phyloP scores from a whole-genome alignment of 176 grass and related monocot genomes.

The Avena eriantha region DNA sequence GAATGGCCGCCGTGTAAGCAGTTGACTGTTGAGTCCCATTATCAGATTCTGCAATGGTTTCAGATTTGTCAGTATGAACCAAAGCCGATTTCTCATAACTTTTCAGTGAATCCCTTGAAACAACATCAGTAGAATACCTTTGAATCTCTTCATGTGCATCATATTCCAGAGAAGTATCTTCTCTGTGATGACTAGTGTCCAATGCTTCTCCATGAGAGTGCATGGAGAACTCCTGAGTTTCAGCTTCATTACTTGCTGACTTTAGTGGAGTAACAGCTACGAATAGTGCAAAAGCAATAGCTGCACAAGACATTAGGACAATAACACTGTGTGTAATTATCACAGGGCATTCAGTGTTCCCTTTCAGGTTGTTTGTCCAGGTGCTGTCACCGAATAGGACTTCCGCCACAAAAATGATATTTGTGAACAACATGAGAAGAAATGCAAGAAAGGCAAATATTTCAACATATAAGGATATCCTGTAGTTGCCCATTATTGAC shows the following conservation, averaged over 20 bases:
- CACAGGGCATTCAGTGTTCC: conserved; percentile 51
- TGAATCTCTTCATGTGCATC: conserved; percentile 44
- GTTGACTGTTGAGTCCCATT: conserved; percentile 16
- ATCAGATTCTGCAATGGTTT: conserved; percentile 47
- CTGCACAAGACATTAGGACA: conserved; percentile 64
- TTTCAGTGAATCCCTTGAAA: neutral
- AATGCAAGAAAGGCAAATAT: conserved; percentile 66
- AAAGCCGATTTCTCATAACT: conserved; percentile 31
- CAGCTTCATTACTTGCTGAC: conserved; percentile 59
- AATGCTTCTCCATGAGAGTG: conserved; percentile 12
- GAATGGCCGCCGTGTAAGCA: conserved; percentile 30
- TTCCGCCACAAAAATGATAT: conserved; percentile 75
- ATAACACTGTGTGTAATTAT: conserved; percentile 53
- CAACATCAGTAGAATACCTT: conserved; percentile 10
- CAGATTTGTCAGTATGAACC: conserved; percentile 34
- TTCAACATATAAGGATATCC: conserved; percentile 57
- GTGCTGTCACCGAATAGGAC: conserved; percentile 83
- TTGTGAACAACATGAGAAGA: conserved; percentile 67
- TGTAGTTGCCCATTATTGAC: conserved; percentile 73
- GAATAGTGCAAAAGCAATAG: conserved; percentile 65
- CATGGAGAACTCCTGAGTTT: conserved; percentile 33
- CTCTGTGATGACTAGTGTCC: conserved; percentile 8
- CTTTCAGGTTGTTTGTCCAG: conserved; percentile 77
- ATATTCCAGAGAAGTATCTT: conserved; percentile 45
- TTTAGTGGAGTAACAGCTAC: conserved; percentile 78